These are phyloP conservation scores for Vitis hybrid DNA, from an alignment of 177 flowering plant species.

Conservation along the genomic window DNA sequence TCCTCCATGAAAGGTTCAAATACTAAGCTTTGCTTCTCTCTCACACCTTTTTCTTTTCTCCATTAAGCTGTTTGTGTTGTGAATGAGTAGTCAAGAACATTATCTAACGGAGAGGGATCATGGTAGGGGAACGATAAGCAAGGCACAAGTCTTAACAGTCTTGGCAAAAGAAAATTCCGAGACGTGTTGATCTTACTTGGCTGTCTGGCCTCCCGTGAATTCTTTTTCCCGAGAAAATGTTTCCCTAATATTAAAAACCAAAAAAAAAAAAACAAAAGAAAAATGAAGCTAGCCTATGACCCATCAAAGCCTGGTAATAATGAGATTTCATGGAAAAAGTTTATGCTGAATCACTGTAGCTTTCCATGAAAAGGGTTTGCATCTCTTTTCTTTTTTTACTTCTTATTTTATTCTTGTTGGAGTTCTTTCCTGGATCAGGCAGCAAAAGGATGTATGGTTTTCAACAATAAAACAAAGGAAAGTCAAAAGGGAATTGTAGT, in stretches of 20 bases:
- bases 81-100: too few species aligned
- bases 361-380: neutral
- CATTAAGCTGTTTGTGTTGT: too few species aligned
- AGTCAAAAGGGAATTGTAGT: neutral
- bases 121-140: too few species aligned
- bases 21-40: neutral
- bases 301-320: neutral
- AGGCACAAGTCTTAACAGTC: too few species aligned
- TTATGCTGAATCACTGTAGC: neutral
- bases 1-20: slow-evolving; percentile 38
- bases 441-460: neutral
- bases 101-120: too few species aligned
- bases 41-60: neutral
- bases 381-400: neutral
- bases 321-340: neutral
- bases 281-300: neutral
- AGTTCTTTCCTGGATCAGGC: neutral
- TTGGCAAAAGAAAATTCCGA: too few species aligned
- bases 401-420: neutral
- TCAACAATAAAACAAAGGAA: neutral
- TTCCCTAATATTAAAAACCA: neutral
- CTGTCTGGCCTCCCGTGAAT: neutral
- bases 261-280: neutral
- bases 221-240: neutral
- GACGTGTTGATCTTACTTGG: neutral